Evolutionary conservation across 73 alveolate genomes (phyloP).

Genomic region (Symbiodinium pilosum): DNA sequence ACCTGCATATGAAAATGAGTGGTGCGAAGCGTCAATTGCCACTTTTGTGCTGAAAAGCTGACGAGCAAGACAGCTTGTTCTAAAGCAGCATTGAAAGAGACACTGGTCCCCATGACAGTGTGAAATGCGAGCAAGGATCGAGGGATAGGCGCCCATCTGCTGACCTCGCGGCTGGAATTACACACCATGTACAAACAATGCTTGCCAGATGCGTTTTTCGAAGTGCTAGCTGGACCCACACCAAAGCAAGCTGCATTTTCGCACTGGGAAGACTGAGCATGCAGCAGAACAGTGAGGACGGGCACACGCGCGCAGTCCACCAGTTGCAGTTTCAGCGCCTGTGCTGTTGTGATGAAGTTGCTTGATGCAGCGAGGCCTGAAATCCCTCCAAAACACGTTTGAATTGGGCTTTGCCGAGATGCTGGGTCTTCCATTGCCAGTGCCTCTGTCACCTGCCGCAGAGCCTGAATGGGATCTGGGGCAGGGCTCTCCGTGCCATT

Average conservation of each 20-base stretch:
- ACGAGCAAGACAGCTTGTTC: no score
- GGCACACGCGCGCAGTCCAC: slow-evolving; percentile 94
- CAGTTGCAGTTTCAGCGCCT: slow-evolving; percentile 71
- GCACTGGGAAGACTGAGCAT: neutral
- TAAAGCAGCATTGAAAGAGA: no score
- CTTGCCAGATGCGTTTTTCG: neutral
- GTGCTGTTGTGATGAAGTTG: neutral
- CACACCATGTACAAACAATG: neutral
- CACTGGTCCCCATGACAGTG: neutral
- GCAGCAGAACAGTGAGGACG: slow-evolving; percentile 63
- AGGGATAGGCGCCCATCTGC: slow-evolving; percentile 92
- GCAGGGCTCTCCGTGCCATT: neutral
- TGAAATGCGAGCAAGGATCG: slow-evolving; percentile 19
- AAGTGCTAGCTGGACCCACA: neutral
- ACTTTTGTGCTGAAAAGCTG: no score
- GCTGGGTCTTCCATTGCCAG: slow-evolving; percentile 38
- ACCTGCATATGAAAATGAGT: no score
- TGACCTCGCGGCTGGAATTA: slow-evolving; percentile 30
- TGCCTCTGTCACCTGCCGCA: slow-evolving; percentile 19
- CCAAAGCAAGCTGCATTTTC: neutral
- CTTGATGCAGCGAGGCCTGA: neutral
- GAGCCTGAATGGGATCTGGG: slow-evolving; percentile 43
- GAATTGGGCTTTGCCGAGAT: neutral
- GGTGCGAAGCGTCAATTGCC: no score
- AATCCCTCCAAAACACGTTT: neutral